Percentiles rank a stretch among this genome's conserved stretches.
Conservation (phyloP, 495 filamentous ascomycete species). For the Rusavskia elegans region DNA sequence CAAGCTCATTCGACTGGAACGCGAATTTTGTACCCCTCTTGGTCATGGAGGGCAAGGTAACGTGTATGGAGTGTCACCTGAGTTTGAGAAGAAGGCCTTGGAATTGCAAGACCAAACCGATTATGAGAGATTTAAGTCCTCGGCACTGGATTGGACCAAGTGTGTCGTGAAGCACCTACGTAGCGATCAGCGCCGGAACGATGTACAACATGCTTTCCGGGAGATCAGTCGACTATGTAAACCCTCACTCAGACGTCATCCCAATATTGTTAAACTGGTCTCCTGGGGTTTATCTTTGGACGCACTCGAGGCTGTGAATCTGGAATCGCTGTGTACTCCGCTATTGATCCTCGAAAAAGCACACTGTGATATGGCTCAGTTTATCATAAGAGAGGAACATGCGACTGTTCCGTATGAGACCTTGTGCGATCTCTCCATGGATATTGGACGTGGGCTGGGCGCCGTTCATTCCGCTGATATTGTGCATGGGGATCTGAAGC, state of each 20-base stretch:
- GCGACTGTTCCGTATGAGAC: neutral
- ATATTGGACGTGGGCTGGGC: neutral
- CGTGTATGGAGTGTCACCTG: neutral
- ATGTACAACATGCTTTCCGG: neutral
- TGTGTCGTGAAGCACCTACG: neutral
- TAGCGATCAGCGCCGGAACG: neutral
- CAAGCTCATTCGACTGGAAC: neutral
- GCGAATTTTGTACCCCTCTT: neutral
- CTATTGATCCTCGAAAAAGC: neutral
- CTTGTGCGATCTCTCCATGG: neutral
- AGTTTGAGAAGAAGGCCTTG: neutral
- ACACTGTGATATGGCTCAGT: neutral
- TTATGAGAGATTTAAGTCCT: neutral
- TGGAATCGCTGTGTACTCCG: neutral
- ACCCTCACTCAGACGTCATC: neutral
- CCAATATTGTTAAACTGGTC: neutral
- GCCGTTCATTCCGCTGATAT: neutral
- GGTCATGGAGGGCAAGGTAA: neutral
- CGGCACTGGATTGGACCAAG: neutral
- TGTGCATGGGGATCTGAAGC: neutral
- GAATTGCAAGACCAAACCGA: neutral
- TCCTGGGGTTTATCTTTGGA: conserved; percentile 1
- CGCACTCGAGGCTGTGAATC: neutral
- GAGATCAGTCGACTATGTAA: neutral
- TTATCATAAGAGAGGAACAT: neutral